phyloP scores from a whole-genome alignment of 305 asterid species.

The Rubia peregrina region DNA sequence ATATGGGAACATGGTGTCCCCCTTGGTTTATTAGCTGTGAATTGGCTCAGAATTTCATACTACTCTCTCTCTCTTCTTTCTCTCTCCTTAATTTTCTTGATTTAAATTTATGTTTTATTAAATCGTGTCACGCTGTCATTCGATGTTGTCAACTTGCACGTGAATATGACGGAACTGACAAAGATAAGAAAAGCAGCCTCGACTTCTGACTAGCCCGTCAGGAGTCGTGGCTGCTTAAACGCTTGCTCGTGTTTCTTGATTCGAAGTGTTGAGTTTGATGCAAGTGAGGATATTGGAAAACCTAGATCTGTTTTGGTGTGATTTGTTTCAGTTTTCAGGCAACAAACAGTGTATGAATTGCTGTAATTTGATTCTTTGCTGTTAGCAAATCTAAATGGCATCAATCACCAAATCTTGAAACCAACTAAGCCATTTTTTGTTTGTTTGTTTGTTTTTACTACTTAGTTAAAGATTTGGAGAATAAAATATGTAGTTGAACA shows the following conservation, averaged over 20 bases:
- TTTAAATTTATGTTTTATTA: neutral
- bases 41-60: constrained; percentile 9
- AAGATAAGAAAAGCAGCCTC: neutral
- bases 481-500: neutral
- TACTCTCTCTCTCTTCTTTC: neutral
- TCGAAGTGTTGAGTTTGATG: neutral
- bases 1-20: constrained; percentile 36
- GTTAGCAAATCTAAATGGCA: neutral
- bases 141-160: neutral
- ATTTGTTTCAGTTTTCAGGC: neutral
- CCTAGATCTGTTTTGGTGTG: neutral
- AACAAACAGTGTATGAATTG: neutral
- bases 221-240: neutral
- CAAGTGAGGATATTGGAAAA: neutral
- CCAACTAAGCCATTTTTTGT: constrained; percentile 1
- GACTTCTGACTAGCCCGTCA: neutral
- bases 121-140: neutral
- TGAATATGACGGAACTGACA: neutral
- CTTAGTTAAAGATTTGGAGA: neutral
- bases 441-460: neutral
- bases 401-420: neutral
- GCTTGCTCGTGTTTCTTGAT: neutral
- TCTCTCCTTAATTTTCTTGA: neutral
- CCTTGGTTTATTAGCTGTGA: constrained; percentile 10
- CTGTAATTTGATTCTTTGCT: neutral